These are phyloP conservation scores for Plasmodium vivax DNA, from an alignment of 169 alveolate species.

Conservation along the genomic window DNA sequence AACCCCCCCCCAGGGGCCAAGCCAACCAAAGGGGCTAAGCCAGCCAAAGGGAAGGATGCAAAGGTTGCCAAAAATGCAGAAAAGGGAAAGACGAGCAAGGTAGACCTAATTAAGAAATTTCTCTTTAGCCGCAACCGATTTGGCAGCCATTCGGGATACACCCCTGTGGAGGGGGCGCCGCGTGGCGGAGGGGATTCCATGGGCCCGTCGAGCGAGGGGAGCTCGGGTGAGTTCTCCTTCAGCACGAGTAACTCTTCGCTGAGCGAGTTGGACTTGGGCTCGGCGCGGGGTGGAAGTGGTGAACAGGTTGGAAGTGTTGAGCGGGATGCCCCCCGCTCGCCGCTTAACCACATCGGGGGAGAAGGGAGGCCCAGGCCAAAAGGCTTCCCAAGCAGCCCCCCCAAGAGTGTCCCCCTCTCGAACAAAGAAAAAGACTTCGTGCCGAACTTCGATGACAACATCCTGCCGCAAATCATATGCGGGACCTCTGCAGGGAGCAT, in stretches of 20 bases:
- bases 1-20: background rate
- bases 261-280: background rate
- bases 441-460: conserved; percentile 70
- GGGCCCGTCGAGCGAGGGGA: background rate
- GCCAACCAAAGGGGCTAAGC: background rate
- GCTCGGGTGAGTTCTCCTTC: background rate
- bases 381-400: background rate
- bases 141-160: background rate
- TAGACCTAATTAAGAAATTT: conserved; percentile 4
- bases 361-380: background rate
- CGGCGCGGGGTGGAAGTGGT: background rate
- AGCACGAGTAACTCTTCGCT: background rate
- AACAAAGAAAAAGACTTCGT: conserved; percentile 17
- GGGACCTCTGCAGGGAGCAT: conserved; percentile 87
- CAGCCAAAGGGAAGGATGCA: background rate
- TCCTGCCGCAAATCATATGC: conserved; percentile 82
- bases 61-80: background rate
- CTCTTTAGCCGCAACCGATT: background rate
- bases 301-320: background rate
- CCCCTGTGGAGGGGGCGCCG: background rate
- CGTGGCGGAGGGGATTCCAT: background rate
- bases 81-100: background rate
- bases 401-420: background rate
- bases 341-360: background rate
- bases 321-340: background rate